These are phyloP conservation scores for Aspergillus cejpii DNA, from an alignment of 2,329 filamentous ascomycete species.

Conservation along the genomic window DNA sequence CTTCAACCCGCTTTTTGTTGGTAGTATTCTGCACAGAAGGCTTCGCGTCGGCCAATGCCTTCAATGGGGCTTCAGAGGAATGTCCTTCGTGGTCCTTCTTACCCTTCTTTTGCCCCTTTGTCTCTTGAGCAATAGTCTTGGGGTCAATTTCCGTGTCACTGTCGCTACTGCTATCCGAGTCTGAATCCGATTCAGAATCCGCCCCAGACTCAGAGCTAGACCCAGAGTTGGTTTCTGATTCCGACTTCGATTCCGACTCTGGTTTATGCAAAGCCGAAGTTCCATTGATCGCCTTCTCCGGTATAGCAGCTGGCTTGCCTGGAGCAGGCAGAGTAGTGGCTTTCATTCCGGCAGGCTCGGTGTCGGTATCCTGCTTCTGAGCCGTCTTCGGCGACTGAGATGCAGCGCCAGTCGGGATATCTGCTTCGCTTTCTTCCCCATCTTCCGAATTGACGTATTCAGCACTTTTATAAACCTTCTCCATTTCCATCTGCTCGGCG, in stretches of 20 bases:
- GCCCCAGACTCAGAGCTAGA: not conserved
- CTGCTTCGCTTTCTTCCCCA: not conserved
- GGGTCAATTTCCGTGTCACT: not conserved
- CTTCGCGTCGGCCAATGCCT: not conserved
- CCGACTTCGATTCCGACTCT: not conserved
- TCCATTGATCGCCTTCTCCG: not conserved
- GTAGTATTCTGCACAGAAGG: not conserved
- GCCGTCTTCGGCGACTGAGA: not conserved
- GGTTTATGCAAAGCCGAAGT: not conserved
- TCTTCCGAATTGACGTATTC: constrained; percentile 11
- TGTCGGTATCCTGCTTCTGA: not conserved
- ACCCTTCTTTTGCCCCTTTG: not conserved
- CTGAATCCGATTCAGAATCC: not conserved
- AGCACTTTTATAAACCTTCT: constrained; percentile 5
- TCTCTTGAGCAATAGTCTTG: not conserved
- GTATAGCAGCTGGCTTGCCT: not conserved
- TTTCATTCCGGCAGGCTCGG: not conserved
- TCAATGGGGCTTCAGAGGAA: not conserved
- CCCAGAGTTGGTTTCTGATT: not conserved
- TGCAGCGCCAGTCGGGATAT: not conserved
- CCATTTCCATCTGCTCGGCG: constrained; percentile 1
- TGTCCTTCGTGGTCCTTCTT: not conserved
- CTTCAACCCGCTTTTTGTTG: not conserved
- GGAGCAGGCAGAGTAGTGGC: not conserved
- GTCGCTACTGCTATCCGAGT: not conserved